phyloP scores from a whole-genome alignment of 371 early-diverging fungal species.

The Mortierella sp. region DNA sequence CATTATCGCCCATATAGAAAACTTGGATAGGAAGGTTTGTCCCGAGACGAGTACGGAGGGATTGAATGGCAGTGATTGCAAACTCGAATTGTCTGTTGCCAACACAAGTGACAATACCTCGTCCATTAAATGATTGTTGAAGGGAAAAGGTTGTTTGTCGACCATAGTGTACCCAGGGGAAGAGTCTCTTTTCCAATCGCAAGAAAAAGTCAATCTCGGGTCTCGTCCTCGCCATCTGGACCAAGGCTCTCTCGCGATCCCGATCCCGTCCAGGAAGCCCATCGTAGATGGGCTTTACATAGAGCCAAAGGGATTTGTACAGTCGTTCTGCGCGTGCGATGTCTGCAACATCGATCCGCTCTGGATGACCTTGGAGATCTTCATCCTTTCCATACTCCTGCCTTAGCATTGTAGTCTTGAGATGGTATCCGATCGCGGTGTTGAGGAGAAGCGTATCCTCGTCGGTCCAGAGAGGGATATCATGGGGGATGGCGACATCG shows the following conservation, averaged over 20 bases:
- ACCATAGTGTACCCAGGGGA: conserved; percentile 19
- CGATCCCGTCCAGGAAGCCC: not conserved
- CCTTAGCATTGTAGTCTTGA: conserved; percentile 25
- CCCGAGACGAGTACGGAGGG: conserved; percentile 61
- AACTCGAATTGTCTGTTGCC: conserved; percentile 71
- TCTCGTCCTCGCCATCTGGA: conserved; percentile 3
- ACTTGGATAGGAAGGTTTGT: conserved; percentile 75
- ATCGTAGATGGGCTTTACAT: conserved; percentile 23
- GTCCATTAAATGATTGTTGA: conserved; percentile 33
- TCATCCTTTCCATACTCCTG: conserved; percentile 23
- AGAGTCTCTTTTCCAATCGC: conserved; percentile 23
- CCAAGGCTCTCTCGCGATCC: conserved; percentile 3
- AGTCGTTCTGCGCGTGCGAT: conserved; percentile 13
- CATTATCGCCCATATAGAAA: conserved; percentile 68
- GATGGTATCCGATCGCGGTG: conserved; percentile 21
- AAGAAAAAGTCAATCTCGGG: conserved; percentile 33
- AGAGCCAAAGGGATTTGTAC: conserved; percentile 35
- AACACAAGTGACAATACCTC: conserved; percentile 76
- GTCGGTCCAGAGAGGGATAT: conserved; percentile 27
- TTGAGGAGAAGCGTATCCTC: conserved; percentile 19
- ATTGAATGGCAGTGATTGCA: conserved; percentile 63
- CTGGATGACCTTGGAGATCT: not conserved
- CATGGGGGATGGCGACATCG: conserved; percentile 31
- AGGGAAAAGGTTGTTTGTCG: conserved; percentile 28
- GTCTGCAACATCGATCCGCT: conserved; percentile 12